Base-by-base conservation (phyloP, 1,139 yeast species). In the Debaryomycetaceae sp. region DNA sequence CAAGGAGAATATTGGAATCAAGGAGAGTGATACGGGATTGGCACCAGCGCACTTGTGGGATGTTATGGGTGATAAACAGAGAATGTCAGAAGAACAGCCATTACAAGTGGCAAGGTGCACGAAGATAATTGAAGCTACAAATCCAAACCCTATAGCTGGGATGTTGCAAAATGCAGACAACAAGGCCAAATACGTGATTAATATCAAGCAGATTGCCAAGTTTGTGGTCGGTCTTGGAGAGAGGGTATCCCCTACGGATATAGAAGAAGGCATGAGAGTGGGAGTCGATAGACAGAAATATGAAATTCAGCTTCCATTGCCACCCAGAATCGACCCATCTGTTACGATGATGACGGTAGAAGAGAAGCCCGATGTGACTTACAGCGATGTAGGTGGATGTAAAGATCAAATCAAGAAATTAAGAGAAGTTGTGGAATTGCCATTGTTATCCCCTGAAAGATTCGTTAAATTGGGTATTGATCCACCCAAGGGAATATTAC, bases 271-370 rank as follows among this genome's bases (percentile, higher is more conserved):
- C 37, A 94, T 92, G 98, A 79, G 98, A 61, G 98, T 92, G 35
- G 99, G 98, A 56, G 98, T 92, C 45, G 98, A 92, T 63, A 82
- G 98, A 65, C 89, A 87, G 58, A 92, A 92, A 65, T 92, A 94
- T 67, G 96, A 91, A 63, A 92, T 92, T 59, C 96, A 89, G 73
- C 76, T 92, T 55, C 98, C 99, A 18, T 74, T 94, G 50, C 98
- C 98, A 17, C 98, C 99, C 39, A 76, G 96, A 59, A 92, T 92
- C 59, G 98, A 92, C 63, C 98, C 98, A 8, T 80, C 91, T 14
- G 98, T 92, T 40, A 92, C 98, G n/a, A 92, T 92, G 98, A 92
- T 92, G 98, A 91, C 98, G 1, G 98, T 92, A 39, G 98, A 92
- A 64, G 98, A 92, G 63, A 92, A 92, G 65, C 98, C 98, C 14